phyloP scores from a whole-genome alignment of 2,329 filamentous ascomycete genomes.

The Fusarium concolor region DNA sequence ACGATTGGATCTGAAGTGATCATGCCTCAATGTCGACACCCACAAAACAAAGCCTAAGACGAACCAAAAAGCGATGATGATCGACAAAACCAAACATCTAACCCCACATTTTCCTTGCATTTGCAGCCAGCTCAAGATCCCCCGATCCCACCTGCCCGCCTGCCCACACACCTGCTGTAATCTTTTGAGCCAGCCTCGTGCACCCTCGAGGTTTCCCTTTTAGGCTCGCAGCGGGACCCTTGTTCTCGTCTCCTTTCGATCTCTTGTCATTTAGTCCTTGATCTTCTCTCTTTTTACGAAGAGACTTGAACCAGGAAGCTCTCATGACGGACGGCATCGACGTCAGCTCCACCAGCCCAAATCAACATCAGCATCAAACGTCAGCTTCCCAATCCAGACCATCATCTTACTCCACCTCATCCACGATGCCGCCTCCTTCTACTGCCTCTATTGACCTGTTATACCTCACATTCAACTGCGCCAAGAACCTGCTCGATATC shows the following conservation, averaged over 20 bases:
- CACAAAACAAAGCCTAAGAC: constrained; percentile 25
- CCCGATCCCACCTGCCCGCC: constrained; percentile 10
- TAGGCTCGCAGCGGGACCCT: constrained; percentile 22
- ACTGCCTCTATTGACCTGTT: constrained; percentile 71
- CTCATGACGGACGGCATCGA: constrained; percentile 20
- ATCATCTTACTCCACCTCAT: constrained; percentile 13
- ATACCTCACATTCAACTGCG: constrained; percentile 92
- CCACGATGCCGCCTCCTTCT: constrained; percentile 55
- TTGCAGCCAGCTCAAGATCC: constrained; percentile 30
- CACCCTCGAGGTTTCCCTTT: constrained; percentile 21
- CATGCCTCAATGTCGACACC: constrained; percentile 20
- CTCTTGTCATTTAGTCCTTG: not conserved
- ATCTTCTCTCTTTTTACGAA: constrained; percentile 10
- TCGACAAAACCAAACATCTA: constrained; percentile 31
- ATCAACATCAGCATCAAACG: constrained; percentile 1
- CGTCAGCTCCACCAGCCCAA: not conserved
- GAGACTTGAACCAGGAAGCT: not conserved
- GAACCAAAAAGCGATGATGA: constrained; percentile 15
- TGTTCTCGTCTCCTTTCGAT: constrained; percentile 8
- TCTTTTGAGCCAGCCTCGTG: constrained; percentile 24
- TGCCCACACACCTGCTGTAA: not conserved
- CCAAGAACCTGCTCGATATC: constrained; percentile 75
- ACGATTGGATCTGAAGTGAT: constrained; percentile 25
- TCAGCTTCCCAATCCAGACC: constrained; percentile 9
- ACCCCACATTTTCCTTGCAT: constrained; percentile 36